Conservation (phyloP, 257 asterid species). For the Penstemon barbatus region DNA sequence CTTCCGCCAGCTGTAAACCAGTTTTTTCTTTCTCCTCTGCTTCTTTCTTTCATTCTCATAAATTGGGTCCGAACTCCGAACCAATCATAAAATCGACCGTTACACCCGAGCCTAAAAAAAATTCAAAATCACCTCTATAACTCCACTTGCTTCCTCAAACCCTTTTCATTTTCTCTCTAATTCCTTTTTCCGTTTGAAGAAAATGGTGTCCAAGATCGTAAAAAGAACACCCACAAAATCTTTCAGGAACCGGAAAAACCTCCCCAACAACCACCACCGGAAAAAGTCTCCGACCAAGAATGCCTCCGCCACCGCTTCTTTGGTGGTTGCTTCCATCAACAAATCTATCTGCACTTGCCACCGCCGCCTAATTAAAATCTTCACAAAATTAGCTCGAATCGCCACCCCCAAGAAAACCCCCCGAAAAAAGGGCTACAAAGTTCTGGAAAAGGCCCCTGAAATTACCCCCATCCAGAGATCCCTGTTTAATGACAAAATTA, state of each 20-base stretch:
- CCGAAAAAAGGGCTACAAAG: constrained; percentile 57
- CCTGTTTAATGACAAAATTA: constrained; percentile 40
- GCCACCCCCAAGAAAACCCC: constrained; percentile 73
- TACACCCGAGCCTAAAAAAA: constrained; percentile 38
- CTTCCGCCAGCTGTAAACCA: constrained; percentile 15
- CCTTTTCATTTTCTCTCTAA: not conserved
- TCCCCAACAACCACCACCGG: constrained; percentile 42
- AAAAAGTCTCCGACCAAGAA: constrained; percentile 60
- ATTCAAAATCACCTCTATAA: constrained; percentile 22
- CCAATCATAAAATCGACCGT: constrained; percentile 59
- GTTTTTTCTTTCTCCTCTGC: constrained; percentile 12
- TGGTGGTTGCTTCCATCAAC: constrained; percentile 68
- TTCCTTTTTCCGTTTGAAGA: constrained; percentile 9
- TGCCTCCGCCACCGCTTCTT: constrained; percentile 54
- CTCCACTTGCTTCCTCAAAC: constrained; percentile 11
- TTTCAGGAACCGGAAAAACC: constrained; percentile 45
- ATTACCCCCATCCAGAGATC: constrained; percentile 33
- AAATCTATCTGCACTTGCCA: constrained; percentile 73
- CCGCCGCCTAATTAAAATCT: constrained; percentile 80
- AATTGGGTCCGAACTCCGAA: constrained; percentile 33
- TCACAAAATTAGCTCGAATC: constrained; percentile 57
- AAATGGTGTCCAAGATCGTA: constrained; percentile 72
- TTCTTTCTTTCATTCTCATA: constrained; percentile 6
- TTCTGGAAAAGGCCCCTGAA: constrained; percentile 44
- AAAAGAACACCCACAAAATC: constrained; percentile 83